Evolutionary conservation across 2,329 filamentous ascomycete species (phyloP).

Genomic region (Biscogniauxia mediterranea): DNA sequence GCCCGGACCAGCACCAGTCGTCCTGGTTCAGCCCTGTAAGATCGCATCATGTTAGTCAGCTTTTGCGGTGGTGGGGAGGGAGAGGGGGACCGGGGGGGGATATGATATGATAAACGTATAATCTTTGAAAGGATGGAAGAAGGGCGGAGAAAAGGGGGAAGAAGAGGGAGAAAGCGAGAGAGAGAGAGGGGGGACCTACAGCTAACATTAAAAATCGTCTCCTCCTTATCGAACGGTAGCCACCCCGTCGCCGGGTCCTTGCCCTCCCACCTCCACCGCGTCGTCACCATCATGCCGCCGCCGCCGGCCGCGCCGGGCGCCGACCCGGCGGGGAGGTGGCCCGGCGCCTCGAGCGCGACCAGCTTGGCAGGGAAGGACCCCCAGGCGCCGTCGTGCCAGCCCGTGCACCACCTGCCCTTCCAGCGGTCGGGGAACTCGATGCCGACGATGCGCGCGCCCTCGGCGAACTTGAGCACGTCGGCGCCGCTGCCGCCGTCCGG

Average conservation of each 20-base stretch:
- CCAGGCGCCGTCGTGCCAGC: conserved; percentile 33
- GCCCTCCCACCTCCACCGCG: conserved; percentile 34
- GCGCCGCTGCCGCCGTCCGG: conserved; percentile 33
- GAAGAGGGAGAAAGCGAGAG: no score
- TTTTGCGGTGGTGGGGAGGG: no score
- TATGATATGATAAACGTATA: no score
- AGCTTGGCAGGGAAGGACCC: conserved; percentile 30
- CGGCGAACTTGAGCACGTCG: conserved; percentile 40
- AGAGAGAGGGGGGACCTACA: conserved; percentile 39
- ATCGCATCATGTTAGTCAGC: conserved; percentile 1
- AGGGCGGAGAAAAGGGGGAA: background rate
- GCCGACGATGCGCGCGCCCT: conserved; percentile 33
- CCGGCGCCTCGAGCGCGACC: conserved; percentile 28
- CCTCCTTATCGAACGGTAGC: conserved; percentile 43
- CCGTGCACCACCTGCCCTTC: conserved; percentile 36
- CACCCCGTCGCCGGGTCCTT: conserved; percentile 31
- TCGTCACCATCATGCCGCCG: conserved; percentile 25
- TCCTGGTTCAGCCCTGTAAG: conserved; percentile 42
- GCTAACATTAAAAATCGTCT: conserved; percentile 48
- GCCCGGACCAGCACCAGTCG: conserved; percentile 58
- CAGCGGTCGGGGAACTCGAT: conserved; percentile 35
- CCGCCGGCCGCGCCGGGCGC: conserved; percentile 17
- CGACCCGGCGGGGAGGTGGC: conserved; percentile 22
- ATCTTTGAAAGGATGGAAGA: no score
- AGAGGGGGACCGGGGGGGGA: no score